A percentile compares a stretch with the other conserved stretches of the same genome.
Evolutionary conservation across 192 early-diverging fungal genomes (phyloP).

Genomic region (Coemansia erecta): DNA sequence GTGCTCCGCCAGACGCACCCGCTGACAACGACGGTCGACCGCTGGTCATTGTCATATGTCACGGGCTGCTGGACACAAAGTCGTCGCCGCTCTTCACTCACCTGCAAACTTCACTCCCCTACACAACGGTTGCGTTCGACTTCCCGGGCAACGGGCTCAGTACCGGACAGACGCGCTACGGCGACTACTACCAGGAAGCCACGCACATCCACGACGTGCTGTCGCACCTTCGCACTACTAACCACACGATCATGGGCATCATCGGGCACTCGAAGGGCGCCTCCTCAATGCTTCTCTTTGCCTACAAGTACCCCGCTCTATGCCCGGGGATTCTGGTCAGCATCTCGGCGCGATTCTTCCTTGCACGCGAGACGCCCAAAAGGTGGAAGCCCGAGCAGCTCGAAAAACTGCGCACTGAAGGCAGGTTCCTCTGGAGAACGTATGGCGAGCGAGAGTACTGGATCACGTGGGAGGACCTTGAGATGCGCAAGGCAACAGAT

Average conservation of each 20-base stretch:
- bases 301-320: constrained; percentile 34
- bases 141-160: constrained; percentile 60
- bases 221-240: constrained; percentile 15
- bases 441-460: constrained; percentile 48
- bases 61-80: constrained; percentile 56
- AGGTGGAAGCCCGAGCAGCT: constrained; percentile 53
- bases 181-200: constrained; percentile 56
- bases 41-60: constrained; percentile 50
- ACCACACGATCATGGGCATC: constrained; percentile 13
- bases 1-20: background rate
- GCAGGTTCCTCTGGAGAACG: constrained; percentile 53
- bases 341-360: constrained; percentile 55
- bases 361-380: constrained; percentile 38
- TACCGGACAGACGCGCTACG: constrained; percentile 55
- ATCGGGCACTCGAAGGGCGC: constrained; percentile 60
- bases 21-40: background rate
- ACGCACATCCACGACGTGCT: constrained; percentile 49
- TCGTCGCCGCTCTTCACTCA: constrained; percentile 25
- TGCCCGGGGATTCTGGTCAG: constrained; percentile 47
- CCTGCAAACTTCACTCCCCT: constrained; percentile 26
- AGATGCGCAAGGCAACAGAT: constrained; percentile 25
- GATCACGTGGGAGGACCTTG: constrained; percentile 33
- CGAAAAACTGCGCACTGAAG: constrained; percentile 27
- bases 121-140: constrained; percentile 52
- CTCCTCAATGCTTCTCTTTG: constrained; percentile 53